phyloP scores from a whole-genome alignment of 495 filamentous ascomycete species.

The Umbilicaria muhlenbergii region DNA sequence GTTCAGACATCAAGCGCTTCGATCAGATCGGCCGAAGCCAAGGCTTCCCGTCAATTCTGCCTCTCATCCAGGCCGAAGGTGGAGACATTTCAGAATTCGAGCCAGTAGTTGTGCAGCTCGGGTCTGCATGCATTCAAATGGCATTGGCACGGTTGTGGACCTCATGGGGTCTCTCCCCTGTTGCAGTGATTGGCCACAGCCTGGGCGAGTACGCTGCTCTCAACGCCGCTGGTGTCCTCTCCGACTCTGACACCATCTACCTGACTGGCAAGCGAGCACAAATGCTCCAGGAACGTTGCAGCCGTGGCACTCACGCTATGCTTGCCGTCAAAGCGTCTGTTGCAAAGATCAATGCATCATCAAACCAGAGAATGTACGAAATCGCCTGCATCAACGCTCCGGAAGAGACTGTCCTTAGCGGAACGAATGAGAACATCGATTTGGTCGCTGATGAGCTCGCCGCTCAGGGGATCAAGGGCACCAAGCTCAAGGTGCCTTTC shows the following conservation, averaged over 20 bases:
- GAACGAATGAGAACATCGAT: constrained; percentile 28
- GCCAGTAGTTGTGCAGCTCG: constrained; percentile 62
- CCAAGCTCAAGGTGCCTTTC: constrained; percentile 43
- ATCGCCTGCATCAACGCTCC: constrained; percentile 38
- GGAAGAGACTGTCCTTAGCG: constrained; percentile 33
- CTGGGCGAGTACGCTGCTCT: constrained; percentile 72
- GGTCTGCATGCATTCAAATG: constrained; percentile 64
- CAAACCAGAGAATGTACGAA: constrained; percentile 20
- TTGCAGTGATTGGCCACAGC: constrained; percentile 65
- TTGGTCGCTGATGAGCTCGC: constrained; percentile 39
- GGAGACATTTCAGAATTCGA: constrained; percentile 35
- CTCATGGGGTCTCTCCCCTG: constrained; percentile 61
- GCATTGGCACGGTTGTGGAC: constrained; percentile 64
- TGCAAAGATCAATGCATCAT: constrained; percentile 15
- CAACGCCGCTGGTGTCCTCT: constrained; percentile 60
- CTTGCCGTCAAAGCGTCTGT: constrained; percentile 15
- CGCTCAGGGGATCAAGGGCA: constrained; percentile 31
- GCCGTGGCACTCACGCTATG: constrained; percentile 47
- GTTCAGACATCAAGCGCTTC: constrained; percentile 50
- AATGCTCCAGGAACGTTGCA: constrained; percentile 53
- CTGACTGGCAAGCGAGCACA: constrained; percentile 64
- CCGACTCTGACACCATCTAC: constrained; percentile 55
- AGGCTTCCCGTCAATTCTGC: constrained; percentile 51
- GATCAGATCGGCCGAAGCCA: constrained; percentile 52
- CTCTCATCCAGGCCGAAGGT: constrained; percentile 33